Conservation (phyloP, 2,329 filamentous ascomycete species). For the Cercospora berteroae region DNA sequence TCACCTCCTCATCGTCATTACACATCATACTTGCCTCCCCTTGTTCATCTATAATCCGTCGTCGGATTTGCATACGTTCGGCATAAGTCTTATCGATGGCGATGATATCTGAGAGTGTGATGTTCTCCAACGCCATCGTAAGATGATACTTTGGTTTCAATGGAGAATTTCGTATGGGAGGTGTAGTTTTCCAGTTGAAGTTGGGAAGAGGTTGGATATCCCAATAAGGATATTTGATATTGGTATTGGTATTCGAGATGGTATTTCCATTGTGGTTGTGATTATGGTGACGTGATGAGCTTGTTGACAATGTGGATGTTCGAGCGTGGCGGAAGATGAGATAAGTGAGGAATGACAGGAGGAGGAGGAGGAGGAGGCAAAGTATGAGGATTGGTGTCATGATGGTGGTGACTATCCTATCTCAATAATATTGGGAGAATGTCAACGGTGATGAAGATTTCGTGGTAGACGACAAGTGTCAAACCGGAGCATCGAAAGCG, state of each 20-base stretch:
- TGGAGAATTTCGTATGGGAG: constrained; percentile 55
- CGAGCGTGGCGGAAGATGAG: no score
- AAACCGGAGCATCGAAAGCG: no score
- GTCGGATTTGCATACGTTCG: constrained; percentile 52
- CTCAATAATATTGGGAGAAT: no score
- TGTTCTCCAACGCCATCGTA: constrained; percentile 60
- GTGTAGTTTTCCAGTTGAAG: constrained; percentile 53
- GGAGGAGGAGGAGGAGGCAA: no score
- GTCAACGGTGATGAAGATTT: no score
- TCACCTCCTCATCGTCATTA: constrained; percentile 37
- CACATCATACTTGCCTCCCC: constrained; percentile 42
- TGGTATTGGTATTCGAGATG: constrained; percentile 3
- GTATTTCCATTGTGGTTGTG: neutral
- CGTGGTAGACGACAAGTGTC: no score
- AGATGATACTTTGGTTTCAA: constrained; percentile 63
- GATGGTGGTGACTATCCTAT: no score
- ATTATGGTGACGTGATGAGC: no score
- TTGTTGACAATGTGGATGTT: no score
- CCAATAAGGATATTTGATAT: constrained; percentile 36
- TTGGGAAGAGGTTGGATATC: constrained; percentile 48
- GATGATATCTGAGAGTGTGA: constrained; percentile 55
- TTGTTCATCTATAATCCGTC: constrained; percentile 47
- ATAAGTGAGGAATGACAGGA: no score
- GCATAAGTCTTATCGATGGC: constrained; percentile 60
- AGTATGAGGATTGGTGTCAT: no score